Conservation (phyloP, 805 yeast genomes). For the Candida parachauliodes region DNA sequence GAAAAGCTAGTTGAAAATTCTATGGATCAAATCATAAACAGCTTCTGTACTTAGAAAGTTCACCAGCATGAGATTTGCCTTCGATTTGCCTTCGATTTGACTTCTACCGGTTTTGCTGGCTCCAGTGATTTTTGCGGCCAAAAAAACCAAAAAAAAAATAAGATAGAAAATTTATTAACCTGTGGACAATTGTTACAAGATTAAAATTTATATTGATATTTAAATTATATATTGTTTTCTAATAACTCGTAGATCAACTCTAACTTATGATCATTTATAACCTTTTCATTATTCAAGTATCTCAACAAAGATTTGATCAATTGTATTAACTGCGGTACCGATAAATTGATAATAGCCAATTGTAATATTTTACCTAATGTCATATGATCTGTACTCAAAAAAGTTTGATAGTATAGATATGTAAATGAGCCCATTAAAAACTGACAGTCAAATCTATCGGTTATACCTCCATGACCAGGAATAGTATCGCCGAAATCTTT, state of each 20-base stretch:
- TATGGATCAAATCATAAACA: too few relatives aligned
- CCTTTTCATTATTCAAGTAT: conserved; percentile 41
- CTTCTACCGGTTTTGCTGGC: too few relatives aligned
- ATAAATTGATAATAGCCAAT: conserved; percentile 66
- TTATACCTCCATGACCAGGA: conserved; percentile 98
- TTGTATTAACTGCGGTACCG: conserved; percentile 59
- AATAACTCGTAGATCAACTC: conserved; percentile 27
- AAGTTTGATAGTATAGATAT: conserved; percentile 88
- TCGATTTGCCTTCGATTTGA: too few relatives aligned
- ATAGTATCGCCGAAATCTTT: conserved; percentile 98
- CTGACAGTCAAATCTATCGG: conserved; percentile 97
- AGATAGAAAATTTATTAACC: background rate
- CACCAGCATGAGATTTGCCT: too few relatives aligned
- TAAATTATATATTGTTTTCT: conserved; percentile 14
- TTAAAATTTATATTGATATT: too few relatives aligned
- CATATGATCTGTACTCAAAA: conserved; percentile 68
- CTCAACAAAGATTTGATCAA: conserved; percentile 57
- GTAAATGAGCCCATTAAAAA: conserved; percentile 96
- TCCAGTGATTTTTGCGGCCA: too few relatives aligned
- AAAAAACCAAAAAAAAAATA: background rate
- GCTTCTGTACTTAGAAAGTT: too few relatives aligned
- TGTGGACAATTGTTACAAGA: too few relatives aligned
- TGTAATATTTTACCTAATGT: conserved; percentile 76
- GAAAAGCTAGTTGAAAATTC: too few relatives aligned
- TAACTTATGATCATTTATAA: conserved; percentile 26